Evolutionary conservation across 2,329 filamentous ascomycete species (phyloP), one percentile per base, ranked within the genome.

Genomic region (Sordariomycetes sp.): DNA sequence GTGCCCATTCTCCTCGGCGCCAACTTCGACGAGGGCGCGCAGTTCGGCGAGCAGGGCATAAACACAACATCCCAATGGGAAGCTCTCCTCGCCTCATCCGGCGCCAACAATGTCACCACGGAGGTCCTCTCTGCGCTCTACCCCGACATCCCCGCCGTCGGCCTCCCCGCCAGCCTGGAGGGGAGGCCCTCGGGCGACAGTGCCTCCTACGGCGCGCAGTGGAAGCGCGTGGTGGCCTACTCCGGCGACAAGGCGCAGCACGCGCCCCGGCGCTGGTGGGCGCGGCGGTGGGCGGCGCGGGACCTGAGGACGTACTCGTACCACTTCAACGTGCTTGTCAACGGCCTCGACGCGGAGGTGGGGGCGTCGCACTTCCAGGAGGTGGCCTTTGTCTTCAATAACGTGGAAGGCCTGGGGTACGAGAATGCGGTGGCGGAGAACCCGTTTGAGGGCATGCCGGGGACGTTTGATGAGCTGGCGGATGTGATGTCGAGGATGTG

Each of bases 21-120:
- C 40, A 88, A 87, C 67, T 79, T 78, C 1, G 86, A 89, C 63
- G 86, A 89, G 66, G 86, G 72, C 46, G 79, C 78, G 1, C 71
- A 73, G 1, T 86, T 86, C 64, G 78, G 74, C 0, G 74, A 76
- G 12, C 66, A 61, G 6, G 78, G 76, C 18, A 77, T 86, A 61
- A 79, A 85, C 65, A 81, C 77, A 1, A 78, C 74, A 12, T 74
- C 70, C 18, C 74, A 84, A 55, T 81, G 85, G 64, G 68, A 72
- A 52, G 65, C 67, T 22, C 71, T 69, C 55, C 68, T 79, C 16
- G 60, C 64, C 63, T 62, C 60, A 51, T 59, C 61, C 10, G 62
- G 60, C 22, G 58, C 66, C 3, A 62, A 63, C 60, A 64, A 64
- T 61, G 53, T 61, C 58, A 61, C 68, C 58, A 66, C 73, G 3